A percentile compares a stretch with the other conserved stretches of the same genome.
phyloP scores from a whole-genome alignment of 2,329 filamentous ascomycete genomes.

The Talaromyces sp. region DNA sequence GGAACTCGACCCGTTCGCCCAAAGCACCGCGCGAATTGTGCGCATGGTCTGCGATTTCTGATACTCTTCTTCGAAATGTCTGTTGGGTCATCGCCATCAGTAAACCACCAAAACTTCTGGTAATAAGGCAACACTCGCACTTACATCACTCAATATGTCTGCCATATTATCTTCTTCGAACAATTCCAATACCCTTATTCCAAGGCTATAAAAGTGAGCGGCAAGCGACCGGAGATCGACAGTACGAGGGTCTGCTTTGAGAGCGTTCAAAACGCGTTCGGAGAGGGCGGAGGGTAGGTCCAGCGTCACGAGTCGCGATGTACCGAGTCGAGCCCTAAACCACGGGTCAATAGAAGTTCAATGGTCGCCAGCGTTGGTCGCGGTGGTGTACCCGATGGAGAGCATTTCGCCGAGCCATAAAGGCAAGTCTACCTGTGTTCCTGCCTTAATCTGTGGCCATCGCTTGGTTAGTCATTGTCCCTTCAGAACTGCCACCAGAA shows the following conservation, averaged over 20 bases:
- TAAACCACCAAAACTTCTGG: neutral
- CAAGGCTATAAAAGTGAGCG: constrained; percentile 82
- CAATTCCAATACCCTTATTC: constrained; percentile 77
- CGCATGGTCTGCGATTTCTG: constrained; percentile 81
- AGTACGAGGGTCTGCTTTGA: constrained; percentile 82
- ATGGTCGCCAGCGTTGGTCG: no score
- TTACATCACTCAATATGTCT: constrained; percentile 59
- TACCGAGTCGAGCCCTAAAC: constrained; percentile 40
- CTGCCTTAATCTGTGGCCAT: constrained; percentile 63
- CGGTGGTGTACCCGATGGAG: constrained; percentile 39
- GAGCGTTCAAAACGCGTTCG: constrained; percentile 74
- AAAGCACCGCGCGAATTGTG: constrained; percentile 72
- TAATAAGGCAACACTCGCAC: constrained; percentile 10
- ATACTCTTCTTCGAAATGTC: constrained; percentile 75
- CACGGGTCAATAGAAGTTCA: constrained; percentile 1
- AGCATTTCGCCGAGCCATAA: constrained; percentile 96
- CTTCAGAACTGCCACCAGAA: neutral
- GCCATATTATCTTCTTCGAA: constrained; percentile 83
- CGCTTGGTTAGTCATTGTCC: neutral
- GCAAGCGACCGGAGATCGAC: constrained; percentile 79
- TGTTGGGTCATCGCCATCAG: constrained; percentile 24
- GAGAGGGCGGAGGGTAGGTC: constrained; percentile 75
- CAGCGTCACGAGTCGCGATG: constrained; percentile 64
- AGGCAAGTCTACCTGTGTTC: constrained; percentile 75
- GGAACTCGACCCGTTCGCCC: constrained; percentile 68